Conservation (phyloP, 2,329 filamentous ascomycete species). For the Blastomyces silverae region DNA sequence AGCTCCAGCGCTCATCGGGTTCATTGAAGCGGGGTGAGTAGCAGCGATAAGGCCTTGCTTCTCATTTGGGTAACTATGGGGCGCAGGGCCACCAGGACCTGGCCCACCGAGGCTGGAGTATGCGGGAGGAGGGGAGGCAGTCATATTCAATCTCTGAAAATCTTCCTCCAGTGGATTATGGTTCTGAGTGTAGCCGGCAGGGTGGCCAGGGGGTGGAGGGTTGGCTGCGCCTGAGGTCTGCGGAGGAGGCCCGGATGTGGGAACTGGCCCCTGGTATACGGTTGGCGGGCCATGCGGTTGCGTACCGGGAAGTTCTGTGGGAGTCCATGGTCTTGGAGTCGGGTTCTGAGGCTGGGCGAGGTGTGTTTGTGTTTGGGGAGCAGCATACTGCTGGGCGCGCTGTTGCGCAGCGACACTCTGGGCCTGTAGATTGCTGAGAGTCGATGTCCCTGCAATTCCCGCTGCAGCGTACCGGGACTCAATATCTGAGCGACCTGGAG, state of each 20-base stretch:
- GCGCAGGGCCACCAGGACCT: conserved; percentile 43
- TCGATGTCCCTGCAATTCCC: conserved; percentile 79
- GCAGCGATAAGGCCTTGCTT: conserved; percentile 49
- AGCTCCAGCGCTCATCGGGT: conserved; percentile 21
- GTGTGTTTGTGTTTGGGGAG: conserved; percentile 37
- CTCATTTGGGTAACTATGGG: conserved; percentile 64
- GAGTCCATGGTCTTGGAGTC: conserved; percentile 74
- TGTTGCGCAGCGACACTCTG: conserved; percentile 78
- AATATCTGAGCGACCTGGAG: conserved; percentile 69
- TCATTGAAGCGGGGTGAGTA: conserved; percentile 23
- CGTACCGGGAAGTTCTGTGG: conserved; percentile 79
- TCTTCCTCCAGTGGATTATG: conserved; percentile 77
- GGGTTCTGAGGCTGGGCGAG: conserved; percentile 27
- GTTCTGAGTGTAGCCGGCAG: conserved; percentile 50
- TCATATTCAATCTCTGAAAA: conserved; percentile 71
- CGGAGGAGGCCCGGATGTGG: conserved; percentile 31
- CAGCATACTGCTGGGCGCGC: conserved; percentile 69
- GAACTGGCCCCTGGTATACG: conserved; percentile 76
- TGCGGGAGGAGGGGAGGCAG: conserved; percentile 84
- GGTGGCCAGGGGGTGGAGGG: conserved; percentile 25
- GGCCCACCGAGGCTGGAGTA: conserved; percentile 74
- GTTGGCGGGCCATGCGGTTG: conserved; percentile 84
- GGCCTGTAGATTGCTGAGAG: conserved; percentile 65
- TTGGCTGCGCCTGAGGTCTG: conserved; percentile 31
- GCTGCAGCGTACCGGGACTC: conserved; percentile 87